Conservation (phyloP, 2,329 filamentous ascomycete genomes). For the Fusarium scirpi region DNA sequence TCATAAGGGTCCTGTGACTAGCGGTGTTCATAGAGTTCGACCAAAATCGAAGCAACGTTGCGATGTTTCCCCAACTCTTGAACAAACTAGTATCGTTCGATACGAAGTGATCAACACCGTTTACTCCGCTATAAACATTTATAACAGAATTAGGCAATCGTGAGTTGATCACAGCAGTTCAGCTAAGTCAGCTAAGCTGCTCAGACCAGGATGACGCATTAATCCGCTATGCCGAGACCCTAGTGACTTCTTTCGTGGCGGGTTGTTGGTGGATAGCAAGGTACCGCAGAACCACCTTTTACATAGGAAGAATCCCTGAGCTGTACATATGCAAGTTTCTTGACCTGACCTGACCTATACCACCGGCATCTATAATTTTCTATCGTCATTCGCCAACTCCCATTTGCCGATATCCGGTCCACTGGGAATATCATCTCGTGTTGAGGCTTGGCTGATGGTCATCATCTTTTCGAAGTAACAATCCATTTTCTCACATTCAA, state of each 20-base stretch:
- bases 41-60: constrained; percentile 19
- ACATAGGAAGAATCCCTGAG: neutral
- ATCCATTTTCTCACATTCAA: neutral
- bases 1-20: neutral
- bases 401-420: constrained; percentile 17
- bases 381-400: constrained; percentile 8
- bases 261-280: neutral
- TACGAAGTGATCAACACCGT: constrained; percentile 18
- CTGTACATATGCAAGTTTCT: constrained; percentile 3
- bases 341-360: constrained; percentile 2
- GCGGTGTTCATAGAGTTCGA: neutral
- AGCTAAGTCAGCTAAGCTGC: neutral
- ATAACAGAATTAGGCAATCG: constrained; percentile 1
- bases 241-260: neutral
- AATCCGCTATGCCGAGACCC: neutral
- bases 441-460: constrained; percentile 26
- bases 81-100: neutral
- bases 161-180: constrained; percentile 4
- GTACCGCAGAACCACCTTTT: constrained; percentile 10
- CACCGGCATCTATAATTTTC: neutral
- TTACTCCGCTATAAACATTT: neutral
- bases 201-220: constrained; percentile 22
- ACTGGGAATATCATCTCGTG: constrained; percentile 20
- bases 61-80: neutral
- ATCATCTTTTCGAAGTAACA: neutral